Evolutionary conservation across 2,329 filamentous ascomycete species (phyloP).

Genomic region (Nemania sp.): DNA sequence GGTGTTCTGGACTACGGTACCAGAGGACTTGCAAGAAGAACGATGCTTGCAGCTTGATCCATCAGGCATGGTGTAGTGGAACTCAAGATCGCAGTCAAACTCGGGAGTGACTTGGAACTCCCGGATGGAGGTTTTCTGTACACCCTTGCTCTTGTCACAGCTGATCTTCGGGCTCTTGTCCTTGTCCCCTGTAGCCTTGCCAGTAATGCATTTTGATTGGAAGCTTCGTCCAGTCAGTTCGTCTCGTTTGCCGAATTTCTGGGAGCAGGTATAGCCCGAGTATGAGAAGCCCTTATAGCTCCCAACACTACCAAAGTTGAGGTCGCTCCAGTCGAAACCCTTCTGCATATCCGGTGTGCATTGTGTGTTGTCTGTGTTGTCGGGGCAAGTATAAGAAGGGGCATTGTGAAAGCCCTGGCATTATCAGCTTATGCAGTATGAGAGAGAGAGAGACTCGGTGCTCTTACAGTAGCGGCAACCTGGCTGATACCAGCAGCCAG

Average conservation of each 20-base stretch:
- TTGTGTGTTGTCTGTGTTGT: constrained; percentile 74
- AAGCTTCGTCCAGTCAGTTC: constrained; percentile 54
- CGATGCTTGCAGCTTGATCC: constrained; percentile 81
- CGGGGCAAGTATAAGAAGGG: constrained; percentile 65
- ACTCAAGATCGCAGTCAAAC: constrained; percentile 77
- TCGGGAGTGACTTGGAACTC: constrained; percentile 73
- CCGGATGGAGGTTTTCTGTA: constrained; percentile 72
- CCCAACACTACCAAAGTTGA: constrained; percentile 63
- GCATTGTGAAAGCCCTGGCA: constrained; percentile 38
- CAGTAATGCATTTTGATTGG: constrained; percentile 64
- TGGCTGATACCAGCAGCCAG: constrained; percentile 55
- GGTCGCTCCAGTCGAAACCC: constrained; percentile 73
- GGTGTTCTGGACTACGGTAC: constrained; percentile 74
- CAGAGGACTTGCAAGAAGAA: constrained; percentile 65
- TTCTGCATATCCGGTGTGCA: constrained; percentile 70
- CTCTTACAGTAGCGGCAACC: constrained; percentile 52
- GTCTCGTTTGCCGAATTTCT: constrained; percentile 62
- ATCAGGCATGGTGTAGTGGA: constrained; percentile 86
- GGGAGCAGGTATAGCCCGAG: constrained; percentile 70
- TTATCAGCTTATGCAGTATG: constrained; percentile 8
- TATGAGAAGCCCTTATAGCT: constrained; percentile 75
- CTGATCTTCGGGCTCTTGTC: constrained; percentile 61
- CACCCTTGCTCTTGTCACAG: constrained; percentile 46
- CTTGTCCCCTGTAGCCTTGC: constrained; percentile 52
- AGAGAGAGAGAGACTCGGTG: background rate